Percentiles rank a stretch among this genome's conserved stretches.
Evolutionary conservation across 2,329 filamentous ascomycete species (phyloP).

Genomic region (Alternaria solani): DNA sequence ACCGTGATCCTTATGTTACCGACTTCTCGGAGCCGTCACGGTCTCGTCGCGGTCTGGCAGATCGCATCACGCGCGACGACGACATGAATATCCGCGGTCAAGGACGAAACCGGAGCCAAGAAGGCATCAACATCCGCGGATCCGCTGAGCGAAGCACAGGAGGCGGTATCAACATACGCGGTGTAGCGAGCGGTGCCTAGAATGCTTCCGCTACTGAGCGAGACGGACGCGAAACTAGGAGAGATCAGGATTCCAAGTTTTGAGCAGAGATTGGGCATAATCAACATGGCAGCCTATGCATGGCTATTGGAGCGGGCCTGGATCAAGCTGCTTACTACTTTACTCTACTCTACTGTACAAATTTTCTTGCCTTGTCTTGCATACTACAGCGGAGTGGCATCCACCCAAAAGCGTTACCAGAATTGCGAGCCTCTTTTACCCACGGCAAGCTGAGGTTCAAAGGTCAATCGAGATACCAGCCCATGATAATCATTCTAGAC

Average conservation of each 20-base stretch:
- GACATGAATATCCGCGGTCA: slow-evolving; percentile 32
- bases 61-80: slow-evolving; percentile 34
- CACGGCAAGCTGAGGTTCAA: neutral
- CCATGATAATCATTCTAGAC: neutral
- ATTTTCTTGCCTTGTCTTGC: neutral
- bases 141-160: slow-evolving; percentile 27
- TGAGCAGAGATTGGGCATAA: neutral
- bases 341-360: slow-evolving; percentile 9
- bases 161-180: slow-evolving; percentile 43
- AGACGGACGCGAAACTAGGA: neutral
- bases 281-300: neutral
- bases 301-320: neutral
- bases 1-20: slow-evolving; percentile 33
- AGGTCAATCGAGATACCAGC: neutral
- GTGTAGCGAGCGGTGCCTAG: slow-evolving; percentile 45
- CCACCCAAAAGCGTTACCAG: neutral
- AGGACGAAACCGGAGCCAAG: slow-evolving; percentile 25
- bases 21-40: slow-evolving; percentile 37
- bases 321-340: slow-evolving; percentile 7
- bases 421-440: neutral
- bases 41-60: slow-evolving; percentile 28
- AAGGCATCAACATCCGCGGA: slow-evolving; percentile 47
- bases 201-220: neutral
- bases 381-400: neutral
- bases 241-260: neutral